Evolutionary conservation across 768 basidiomycete species (phyloP), one percentile per base, ranked within the genome.

Genomic region (Russula lepida): DNA sequence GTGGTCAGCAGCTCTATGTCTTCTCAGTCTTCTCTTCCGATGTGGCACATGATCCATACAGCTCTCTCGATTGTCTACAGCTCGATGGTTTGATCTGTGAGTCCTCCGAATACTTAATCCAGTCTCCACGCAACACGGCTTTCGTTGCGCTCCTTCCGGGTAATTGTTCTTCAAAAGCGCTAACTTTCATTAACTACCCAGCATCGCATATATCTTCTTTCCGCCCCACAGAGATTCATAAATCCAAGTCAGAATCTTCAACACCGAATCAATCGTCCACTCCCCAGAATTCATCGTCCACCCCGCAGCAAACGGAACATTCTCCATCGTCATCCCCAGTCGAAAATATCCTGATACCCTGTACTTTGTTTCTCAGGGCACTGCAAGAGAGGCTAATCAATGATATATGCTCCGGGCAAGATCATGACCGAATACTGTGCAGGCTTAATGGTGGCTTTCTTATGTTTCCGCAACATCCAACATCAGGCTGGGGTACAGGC

Each of bases 361-460:
- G 77, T 55, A 56, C 69, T n/a, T 68, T 71, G 64, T 88, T 90
- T 67, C 74, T 87, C 63, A 77, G 80, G 37, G 87, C 88, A 7
- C 72, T 87, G n/a, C 84, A 86, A 39, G 76, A 70, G 41, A 67
- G 76, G 39, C 69, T 80, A 28, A 75, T 84, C 43, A 78, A 84
- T 57, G 81, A 84, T 68, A 74, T 89, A 65, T 54, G 67, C 67
- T 35, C 47, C 19, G 41, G 21, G 8, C 25, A 59, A 49, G 41
- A 65, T 68, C 30, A 65, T 65, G 35, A 69, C 69, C 47, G 73
- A 76, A 48, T 75, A 70, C 11, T 76, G 77, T 37, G 77, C 76
- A 77, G 86, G 27, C 73, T 86, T 44, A 80, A 78, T 67, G 77
- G 78, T 53, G 88, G 88, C 0, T 83, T 91, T 65, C 68, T 90